phyloP scores from a whole-genome alignment of 2,329 filamentous ascomycete genomes.

The Cladophialophora bantiana region DNA sequence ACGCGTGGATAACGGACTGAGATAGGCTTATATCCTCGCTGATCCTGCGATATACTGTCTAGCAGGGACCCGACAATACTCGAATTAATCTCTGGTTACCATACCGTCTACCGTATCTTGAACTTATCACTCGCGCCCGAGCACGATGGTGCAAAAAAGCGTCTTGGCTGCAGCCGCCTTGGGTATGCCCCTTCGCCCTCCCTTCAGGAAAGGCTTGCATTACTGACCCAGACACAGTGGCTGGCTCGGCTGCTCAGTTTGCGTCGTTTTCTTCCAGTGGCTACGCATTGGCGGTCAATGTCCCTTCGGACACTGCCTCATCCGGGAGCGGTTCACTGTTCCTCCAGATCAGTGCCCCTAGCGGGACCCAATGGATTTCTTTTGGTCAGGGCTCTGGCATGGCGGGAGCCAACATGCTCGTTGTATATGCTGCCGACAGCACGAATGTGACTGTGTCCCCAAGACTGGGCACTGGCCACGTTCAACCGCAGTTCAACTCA shows the following conservation, averaged over 20 bases:
- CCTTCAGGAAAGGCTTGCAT: conserved; percentile 17
- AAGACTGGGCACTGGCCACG: conserved; percentile 54
- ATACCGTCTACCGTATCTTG: not conserved
- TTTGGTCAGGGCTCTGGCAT: conserved; percentile 64
- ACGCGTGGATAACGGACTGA: not conserved
- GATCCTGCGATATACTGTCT: not conserved
- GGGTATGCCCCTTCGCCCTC: conserved; percentile 19
- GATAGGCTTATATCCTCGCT: conserved; percentile 1
- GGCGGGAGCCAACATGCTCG: conserved; percentile 64
- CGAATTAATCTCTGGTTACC: not conserved
- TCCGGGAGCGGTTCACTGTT: conserved; percentile 63
- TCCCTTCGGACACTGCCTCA: conserved; percentile 60
- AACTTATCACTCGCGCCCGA: conserved; percentile 1
- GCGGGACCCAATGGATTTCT: conserved; percentile 61
- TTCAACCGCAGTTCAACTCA: conserved; percentile 52
- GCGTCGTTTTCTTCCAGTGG: conserved; percentile 27
- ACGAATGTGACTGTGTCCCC: conserved; percentile 66
- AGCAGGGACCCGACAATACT: not conserved
- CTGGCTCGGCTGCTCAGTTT: conserved; percentile 36
- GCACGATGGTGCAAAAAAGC: conserved; percentile 28
- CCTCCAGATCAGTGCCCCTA: conserved; percentile 64
- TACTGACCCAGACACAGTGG: conserved; percentile 46
- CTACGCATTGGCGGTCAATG: conserved; percentile 54
- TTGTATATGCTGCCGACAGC: conserved; percentile 63
- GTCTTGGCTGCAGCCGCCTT: conserved; percentile 31